A percentile compares a stretch with the other conserved stretches of the same genome.
Conservation (phyloP, 2,329 filamentous ascomycete genomes). For the Scedosporium dehoogii region DNA sequence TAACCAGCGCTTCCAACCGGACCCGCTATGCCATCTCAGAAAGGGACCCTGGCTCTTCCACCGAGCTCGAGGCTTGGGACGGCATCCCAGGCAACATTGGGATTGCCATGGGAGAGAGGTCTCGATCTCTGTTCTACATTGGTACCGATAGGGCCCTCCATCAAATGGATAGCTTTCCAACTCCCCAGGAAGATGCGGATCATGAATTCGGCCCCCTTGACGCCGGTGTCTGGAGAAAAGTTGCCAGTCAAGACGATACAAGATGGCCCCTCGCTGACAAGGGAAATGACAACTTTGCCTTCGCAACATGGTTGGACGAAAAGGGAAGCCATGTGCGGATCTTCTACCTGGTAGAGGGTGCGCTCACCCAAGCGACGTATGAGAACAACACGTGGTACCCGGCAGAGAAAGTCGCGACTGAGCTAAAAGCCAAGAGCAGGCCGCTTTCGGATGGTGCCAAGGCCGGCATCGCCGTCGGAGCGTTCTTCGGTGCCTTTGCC, state of each 20-base stretch:
- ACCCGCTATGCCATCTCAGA: neutral
- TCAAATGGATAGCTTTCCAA: neutral
- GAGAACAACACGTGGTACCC: neutral
- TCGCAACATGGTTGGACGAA: neutral
- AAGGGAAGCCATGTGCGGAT: neutral
- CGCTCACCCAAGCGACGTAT: neutral
- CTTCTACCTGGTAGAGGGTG: neutral
- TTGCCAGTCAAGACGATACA: neutral
- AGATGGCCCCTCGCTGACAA: neutral
- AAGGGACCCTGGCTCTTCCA: neutral
- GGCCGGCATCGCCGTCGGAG: neutral
- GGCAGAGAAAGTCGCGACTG: neutral
- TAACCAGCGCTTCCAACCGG: neutral
- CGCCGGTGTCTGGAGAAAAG: neutral
- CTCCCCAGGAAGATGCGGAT: neutral
- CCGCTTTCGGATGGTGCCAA: neutral
- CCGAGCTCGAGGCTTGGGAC: neutral
- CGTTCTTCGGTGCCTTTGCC: neutral
- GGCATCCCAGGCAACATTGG: neutral
- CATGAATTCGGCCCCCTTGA: neutral
- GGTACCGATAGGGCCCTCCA: neutral
- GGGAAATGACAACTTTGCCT: neutral
- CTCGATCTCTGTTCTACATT: neutral
- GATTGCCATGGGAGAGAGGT: neutral
- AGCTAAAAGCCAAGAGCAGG: neutral